Conservation (phyloP, 495 filamentous ascomycete species). For the Astrothelium subdiscretum region DNA sequence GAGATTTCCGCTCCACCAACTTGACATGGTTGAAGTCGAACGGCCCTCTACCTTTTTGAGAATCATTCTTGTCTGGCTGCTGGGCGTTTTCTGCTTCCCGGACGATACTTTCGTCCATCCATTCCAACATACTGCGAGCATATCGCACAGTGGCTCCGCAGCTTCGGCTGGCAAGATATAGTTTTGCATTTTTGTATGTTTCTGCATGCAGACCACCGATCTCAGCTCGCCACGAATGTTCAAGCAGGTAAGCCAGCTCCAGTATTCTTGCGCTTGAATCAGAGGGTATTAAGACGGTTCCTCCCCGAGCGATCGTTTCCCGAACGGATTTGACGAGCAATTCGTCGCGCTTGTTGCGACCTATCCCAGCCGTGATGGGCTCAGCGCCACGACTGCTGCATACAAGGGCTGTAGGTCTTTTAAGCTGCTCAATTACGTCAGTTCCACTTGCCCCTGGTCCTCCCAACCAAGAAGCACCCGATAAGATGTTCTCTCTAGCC, state of each 20-base stretch:
- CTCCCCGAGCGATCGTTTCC: conserved; percentile 64
- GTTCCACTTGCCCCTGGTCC: conserved; percentile 68
- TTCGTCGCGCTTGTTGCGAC: conserved; percentile 71
- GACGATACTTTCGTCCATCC: conserved; percentile 94
- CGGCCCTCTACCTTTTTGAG: conserved; percentile 49
- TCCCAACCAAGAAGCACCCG: conserved; percentile 87
- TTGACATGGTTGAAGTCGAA: conserved; percentile 85
- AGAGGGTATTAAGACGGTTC: conserved; percentile 88
- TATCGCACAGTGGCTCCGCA: conserved; percentile 74
- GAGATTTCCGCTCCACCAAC: conserved; percentile 63
- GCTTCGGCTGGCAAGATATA: conserved; percentile 75
- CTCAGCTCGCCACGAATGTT: conserved; percentile 74
- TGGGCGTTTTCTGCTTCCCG: conserved; percentile 73
- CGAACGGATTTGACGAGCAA: conserved; percentile 69
- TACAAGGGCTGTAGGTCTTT: conserved; percentile 84
- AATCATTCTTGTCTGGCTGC: conserved; percentile 1
- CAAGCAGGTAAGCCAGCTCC: conserved; percentile 85
- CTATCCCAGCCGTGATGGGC: conserved; percentile 54
- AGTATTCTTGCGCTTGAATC: conserved; percentile 89
- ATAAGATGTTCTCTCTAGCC: conserved; percentile 79
- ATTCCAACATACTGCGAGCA: conserved; percentile 91
- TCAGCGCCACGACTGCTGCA: conserved; percentile 79
- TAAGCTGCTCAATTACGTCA: conserved; percentile 84
- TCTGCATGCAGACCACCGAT: conserved; percentile 42
- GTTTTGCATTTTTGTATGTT: conserved; percentile 52